Conservation (phyloP, 2,329 filamentous ascomycete genomes). For the Diaporthe longicolla region DNA sequence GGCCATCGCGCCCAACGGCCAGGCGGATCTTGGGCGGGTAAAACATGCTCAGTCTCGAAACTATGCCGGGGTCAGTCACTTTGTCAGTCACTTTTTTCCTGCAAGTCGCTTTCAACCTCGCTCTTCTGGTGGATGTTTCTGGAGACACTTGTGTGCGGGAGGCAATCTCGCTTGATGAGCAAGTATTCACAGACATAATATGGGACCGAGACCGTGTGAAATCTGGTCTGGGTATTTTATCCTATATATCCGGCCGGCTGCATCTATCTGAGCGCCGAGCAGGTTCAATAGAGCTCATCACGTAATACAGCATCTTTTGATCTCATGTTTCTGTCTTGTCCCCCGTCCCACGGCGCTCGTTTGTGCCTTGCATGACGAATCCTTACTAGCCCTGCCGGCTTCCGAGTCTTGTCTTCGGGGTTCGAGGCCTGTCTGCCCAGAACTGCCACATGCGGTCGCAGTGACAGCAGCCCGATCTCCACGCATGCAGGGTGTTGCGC, state of each 20-base stretch:
- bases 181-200: conserved; percentile 29
- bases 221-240: background rate
- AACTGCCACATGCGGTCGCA: background rate
- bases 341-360: conserved; percentile 3
- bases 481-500: background rate
- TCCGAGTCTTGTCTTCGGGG: conserved; percentile 4
- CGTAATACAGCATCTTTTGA: conserved; percentile 10
- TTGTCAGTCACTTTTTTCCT: background rate
- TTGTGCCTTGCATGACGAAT: conserved; percentile 32
- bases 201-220: background rate
- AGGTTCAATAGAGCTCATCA: background rate
- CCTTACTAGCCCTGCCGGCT: conserved; percentile 37
- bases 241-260: background rate
- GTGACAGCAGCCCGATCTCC: background rate
- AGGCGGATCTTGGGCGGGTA: conserved; percentile 17
- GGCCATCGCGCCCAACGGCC: conserved; percentile 11
- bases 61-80: background rate
- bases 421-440: background rate
- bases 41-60: conserved; percentile 40
- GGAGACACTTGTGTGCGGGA: background rate
- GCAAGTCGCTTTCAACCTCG: background rate
- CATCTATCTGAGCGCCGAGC: background rate
- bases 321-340: background rate
- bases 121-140: conserved; percentile 2
- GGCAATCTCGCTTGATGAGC: conserved; percentile 41